Evolutionary conservation across 2,329 filamentous ascomycete genomes (phyloP), one percentile per base, ranked within the genome.

Genomic region (Xylaria sp.): DNA sequence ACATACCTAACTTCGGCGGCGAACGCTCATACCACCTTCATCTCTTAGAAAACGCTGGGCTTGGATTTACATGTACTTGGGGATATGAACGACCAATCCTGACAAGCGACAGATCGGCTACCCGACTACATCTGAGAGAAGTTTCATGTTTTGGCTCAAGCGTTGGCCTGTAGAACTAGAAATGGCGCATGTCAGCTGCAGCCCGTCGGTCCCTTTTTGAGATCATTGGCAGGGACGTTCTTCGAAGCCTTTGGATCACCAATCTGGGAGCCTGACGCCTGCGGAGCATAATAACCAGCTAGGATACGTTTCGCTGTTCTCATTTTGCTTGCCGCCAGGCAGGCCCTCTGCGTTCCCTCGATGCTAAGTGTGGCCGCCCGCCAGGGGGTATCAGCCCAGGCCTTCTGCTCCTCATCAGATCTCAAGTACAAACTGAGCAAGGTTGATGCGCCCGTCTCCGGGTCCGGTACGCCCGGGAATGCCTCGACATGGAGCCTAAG

Each of bases 321-420:
- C 13, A 26, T 54, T 45, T 54, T 61, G 21, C 41, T 66, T 18
- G 55, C 49, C 17, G 51, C 49, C 17, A 50, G 60, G 18, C 63
- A 56, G 22, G 56, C 50, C 4, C 39, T 66, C 17, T 56, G 54
- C 20, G 48, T 13, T 13, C 4, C 11, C 9, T 7, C 47, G 19
- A 44, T 53, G 5, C 20, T 39, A 22, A 52, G 44, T 19, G 19
- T 58, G 20, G 50, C 56, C 37, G 52, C 50, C 39, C 47, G 60
- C 7, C 50, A 51, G 9, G n/a, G n/a, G n/a, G 48, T 63, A 24
- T 54, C 63, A 4, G 61, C 66, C 7, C 54, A 66, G 39, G 70
- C 72, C 1, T 74, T 66, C 54, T 63, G 63, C 48, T 75, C 74
- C 1, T 71, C 71, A 1, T 69, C 68, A 1, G 72, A 75, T 54